phyloP scores from a whole-genome alignment of 257 asterid genomes.

The Marsdenia floribunda region DNA sequence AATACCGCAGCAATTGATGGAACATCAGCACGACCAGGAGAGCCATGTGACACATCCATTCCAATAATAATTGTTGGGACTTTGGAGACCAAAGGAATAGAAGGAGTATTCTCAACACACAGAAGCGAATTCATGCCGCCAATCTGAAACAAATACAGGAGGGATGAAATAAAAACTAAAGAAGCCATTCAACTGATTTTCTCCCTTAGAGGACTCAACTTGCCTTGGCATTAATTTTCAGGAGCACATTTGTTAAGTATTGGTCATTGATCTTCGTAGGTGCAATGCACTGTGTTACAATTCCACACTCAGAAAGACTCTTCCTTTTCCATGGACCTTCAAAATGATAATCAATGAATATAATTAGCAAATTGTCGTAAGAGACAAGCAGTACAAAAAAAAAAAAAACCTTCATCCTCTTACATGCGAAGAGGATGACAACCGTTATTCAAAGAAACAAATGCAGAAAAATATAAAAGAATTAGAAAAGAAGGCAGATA shows the following conservation, averaged over 20 bases:
- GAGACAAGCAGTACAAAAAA: not conserved
- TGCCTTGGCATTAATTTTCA: conserved; percentile 72
- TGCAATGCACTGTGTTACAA: conserved; percentile 62
- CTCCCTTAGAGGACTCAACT: not conserved
- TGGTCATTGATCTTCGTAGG: conserved; percentile 64
- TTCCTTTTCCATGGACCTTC: conserved; percentile 78
- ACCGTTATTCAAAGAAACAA: conserved; percentile 10
- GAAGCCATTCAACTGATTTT: not conserved
- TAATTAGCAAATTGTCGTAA: not conserved
- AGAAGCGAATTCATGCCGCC: conserved; percentile 66
- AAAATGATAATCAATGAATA: not conserved
- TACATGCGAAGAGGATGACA: not conserved
- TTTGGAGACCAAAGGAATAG: conserved; percentile 36
- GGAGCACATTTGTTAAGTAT: conserved; percentile 56
- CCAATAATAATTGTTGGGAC: conserved; percentile 63
- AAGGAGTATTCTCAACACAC: conserved; percentile 28
- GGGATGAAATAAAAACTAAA: not conserved
- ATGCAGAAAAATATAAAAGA: not conserved
- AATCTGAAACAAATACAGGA: conserved; percentile 32
- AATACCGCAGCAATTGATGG: conserved; percentile 75
- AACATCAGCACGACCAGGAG: conserved; percentile 66
- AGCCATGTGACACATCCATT: conserved; percentile 89
- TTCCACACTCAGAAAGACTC: conserved; percentile 49
- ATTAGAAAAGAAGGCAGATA: not conserved
- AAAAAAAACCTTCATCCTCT: too few relatives aligned